These are phyloP conservation scores for Pelargonium australe DNA, from an alignment of 441 rosid genomes.

Conservation along the genomic window DNA sequence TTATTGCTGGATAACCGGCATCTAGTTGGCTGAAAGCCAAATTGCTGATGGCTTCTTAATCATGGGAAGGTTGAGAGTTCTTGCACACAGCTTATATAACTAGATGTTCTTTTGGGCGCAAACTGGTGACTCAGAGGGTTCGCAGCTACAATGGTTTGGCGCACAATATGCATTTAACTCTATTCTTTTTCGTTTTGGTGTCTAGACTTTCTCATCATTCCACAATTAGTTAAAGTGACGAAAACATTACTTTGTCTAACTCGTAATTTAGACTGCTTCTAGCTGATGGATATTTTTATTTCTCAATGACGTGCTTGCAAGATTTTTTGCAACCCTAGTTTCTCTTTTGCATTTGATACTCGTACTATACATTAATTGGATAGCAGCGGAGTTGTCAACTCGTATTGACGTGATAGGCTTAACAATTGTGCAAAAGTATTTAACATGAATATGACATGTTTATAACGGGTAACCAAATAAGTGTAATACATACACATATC, in stretches of 20 bases:
- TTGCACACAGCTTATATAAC: conserved; percentile 15
- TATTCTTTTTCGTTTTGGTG: conserved; percentile 15
- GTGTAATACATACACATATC: too few relatives aligned
- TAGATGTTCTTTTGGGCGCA: conserved; percentile 8
- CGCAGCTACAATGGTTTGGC: conserved; percentile 18
- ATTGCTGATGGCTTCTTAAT: conserved; percentile 14
- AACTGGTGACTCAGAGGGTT: conserved; percentile 6
- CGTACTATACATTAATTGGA: too few relatives aligned
- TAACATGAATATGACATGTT: too few relatives aligned
- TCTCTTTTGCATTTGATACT: background rate
- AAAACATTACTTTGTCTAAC: background rate
- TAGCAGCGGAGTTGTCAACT: too few relatives aligned
- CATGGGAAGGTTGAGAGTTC: conserved; percentile 17
- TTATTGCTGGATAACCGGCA: conserved; percentile 8
- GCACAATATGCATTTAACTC: conserved; percentile 19
- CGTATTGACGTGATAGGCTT: too few relatives aligned
- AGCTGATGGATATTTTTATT: too few relatives aligned
- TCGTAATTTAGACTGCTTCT: background rate
- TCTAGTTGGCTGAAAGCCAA: background rate
- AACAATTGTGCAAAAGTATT: too few relatives aligned
- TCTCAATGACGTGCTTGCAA: background rate
- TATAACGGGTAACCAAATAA: too few relatives aligned
- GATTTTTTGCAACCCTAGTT: background rate
- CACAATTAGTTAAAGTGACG: background rate
- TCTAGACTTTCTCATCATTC: too few relatives aligned